Conservation (phyloP, 148 eudicot species). For the Rhododendron kiyosumense region DNA sequence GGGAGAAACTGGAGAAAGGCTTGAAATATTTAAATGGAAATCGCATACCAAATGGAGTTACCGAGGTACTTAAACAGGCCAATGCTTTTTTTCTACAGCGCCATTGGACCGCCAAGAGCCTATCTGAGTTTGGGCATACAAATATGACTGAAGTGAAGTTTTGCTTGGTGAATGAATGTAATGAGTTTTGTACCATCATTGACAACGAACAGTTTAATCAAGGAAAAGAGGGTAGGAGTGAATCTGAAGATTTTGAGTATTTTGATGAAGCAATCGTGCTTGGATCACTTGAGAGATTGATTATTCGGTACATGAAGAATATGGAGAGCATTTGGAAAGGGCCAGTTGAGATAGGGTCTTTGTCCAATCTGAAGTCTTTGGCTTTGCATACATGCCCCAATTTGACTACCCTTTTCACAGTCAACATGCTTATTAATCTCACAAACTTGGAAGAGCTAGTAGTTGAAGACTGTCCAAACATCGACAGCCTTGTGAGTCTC, state of each 20-base stretch:
- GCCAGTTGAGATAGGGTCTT: too few relatives aligned
- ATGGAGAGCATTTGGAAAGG: too few relatives aligned
- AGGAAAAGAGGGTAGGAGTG: neutral
- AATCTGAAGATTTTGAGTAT: too few relatives aligned
- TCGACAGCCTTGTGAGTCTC: neutral
- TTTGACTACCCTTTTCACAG: too few relatives aligned
- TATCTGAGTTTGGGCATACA: neutral
- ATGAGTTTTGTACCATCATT: neutral
- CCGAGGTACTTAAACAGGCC: too few relatives aligned
- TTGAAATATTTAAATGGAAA: neutral
- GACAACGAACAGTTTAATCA: neutral
- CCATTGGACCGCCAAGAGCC: neutral
- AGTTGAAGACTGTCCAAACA: conserved; percentile 18
- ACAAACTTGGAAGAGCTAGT: conserved; percentile 8
- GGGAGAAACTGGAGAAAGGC: neutral
- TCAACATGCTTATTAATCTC: neutral
- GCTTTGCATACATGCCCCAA: too few relatives aligned
- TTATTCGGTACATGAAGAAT: too few relatives aligned
- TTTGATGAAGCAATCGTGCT: too few relatives aligned
- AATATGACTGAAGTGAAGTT: neutral
- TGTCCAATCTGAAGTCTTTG: too few relatives aligned
- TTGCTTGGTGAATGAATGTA: neutral
- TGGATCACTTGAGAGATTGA: too few relatives aligned
- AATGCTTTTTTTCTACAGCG: too few relatives aligned
- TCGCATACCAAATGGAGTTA: too few relatives aligned